A percentile compares a stretch with the other conserved stretches of the same genome.
Conservation (phyloP, 2,329 filamentous ascomycete genomes). For the Waltergamsia citrina region DNA sequence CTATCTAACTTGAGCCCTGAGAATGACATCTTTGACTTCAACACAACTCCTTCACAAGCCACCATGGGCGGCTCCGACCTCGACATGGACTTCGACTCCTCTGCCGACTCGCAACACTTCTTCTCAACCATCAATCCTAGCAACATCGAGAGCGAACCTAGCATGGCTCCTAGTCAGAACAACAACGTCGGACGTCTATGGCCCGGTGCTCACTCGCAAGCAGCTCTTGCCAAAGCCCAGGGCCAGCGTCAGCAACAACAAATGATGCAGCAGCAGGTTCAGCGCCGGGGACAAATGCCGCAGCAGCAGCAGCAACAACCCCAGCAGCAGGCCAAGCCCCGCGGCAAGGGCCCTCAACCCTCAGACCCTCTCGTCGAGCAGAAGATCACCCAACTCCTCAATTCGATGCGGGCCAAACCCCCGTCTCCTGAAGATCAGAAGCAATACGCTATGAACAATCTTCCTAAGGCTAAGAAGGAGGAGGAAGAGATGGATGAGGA, state of each 20-base stretch:
- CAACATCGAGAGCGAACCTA: constrained; percentile 53
- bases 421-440: constrained; percentile 34
- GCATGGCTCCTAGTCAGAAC: constrained; percentile 35
- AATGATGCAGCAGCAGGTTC: constrained; percentile 42
- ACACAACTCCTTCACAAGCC: constrained; percentile 52
- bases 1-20: constrained; percentile 47
- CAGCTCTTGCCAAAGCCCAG: constrained; percentile 65
- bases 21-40: constrained; percentile 65
- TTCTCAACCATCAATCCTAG: constrained; percentile 63
- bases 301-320: constrained; percentile 35
- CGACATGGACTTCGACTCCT: constrained; percentile 49
- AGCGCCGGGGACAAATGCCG: constrained; percentile 26
- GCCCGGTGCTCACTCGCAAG: constrained; percentile 90
- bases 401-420: constrained; percentile 78
- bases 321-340: constrained; percentile 35
- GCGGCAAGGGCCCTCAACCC: constrained; percentile 39
- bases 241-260: constrained; percentile 60
- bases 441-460: constrained; percentile 50
- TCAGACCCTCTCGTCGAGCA: constrained; percentile 73
- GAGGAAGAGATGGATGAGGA: constrained; percentile 99
- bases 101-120: constrained; percentile 52
- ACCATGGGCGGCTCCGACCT: constrained; percentile 52
- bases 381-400: constrained; percentile 85
- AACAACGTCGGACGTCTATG: constrained; percentile 65
- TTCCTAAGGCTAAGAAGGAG: constrained; percentile 75